Evolutionary conservation across 345 rosid genomes (phyloP).

Genomic region (Populus tremula): DNA sequence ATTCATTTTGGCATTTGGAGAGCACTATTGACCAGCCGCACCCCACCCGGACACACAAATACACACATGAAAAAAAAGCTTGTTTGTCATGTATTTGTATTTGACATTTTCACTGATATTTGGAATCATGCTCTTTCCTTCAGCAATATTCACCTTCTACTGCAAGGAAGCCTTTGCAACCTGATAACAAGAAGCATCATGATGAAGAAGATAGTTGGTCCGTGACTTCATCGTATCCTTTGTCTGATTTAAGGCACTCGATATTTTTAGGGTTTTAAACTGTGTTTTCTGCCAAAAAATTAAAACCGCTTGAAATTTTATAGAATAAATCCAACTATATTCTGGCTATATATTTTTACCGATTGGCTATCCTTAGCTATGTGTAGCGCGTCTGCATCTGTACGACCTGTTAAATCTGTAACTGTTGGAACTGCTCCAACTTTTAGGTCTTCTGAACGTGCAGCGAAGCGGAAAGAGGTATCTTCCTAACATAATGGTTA

Average conservation of each 20-base stretch:
- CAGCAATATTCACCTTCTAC: constrained; percentile 55
- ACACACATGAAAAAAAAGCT: not conserved
- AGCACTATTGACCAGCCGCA: not conserved
- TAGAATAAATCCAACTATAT: not conserved
- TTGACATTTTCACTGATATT: constrained; percentile 10
- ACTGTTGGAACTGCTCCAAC: constrained; percentile 90
- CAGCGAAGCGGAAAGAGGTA: constrained; percentile 92
- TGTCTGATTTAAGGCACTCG: not conserved
- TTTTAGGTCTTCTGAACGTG: constrained; percentile 73
- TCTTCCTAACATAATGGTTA: constrained; percentile 4
- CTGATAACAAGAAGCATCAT: constrained; percentile 52
- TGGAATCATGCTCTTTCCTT: constrained; percentile 12
- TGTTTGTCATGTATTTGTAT: not conserved
- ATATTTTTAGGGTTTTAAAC: not conserved
- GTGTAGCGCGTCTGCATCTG: constrained; percentile 62
- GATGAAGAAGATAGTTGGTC: constrained; percentile 89
- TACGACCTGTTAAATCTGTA: constrained; percentile 57
- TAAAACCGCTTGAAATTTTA: not conserved
- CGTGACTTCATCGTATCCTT: constrained; percentile 89
- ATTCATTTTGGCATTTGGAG: not conserved
- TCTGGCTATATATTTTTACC: not conserved
- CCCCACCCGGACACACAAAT: not conserved
- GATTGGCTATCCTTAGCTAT: constrained; percentile 55
- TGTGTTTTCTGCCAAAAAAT: not conserved
- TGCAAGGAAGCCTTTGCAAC: constrained; percentile 53